A percentile compares a stretch with the other conserved stretches of the same genome.
phyloP scores from a whole-genome alignment of 305 asterid genomes.

The Fraxinus paxiana region DNA sequence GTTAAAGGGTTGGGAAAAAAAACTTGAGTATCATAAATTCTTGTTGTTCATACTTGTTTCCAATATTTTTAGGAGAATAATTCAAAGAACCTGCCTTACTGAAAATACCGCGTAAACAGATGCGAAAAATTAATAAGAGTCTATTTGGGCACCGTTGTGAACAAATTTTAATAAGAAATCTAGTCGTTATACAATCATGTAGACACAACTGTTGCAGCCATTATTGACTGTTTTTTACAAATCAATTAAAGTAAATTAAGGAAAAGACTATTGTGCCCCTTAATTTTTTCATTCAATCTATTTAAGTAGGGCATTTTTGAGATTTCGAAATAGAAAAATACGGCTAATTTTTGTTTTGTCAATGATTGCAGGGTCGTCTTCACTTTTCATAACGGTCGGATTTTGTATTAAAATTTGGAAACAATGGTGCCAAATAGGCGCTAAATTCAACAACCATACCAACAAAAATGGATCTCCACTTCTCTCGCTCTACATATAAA shows the following conservation, averaged over 20 bases:
- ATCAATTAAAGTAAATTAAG: not conserved
- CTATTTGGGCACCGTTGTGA: not conserved
- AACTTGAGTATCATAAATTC: not conserved
- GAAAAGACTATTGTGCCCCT: not conserved
- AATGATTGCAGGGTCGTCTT: too few species aligned
- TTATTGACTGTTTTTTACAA: not conserved
- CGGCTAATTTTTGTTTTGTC: not conserved
- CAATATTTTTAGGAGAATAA: not conserved
- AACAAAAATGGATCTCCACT: too few species aligned
- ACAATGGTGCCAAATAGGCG: too few species aligned
- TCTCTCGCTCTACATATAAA: too few species aligned
- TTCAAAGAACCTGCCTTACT: not conserved
- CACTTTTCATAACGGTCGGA: too few species aligned
- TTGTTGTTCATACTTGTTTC: not conserved
- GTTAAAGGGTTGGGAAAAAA: not conserved
- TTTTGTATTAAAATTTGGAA: too few species aligned
- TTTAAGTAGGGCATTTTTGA: not conserved
- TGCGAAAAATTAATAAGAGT: not conserved
- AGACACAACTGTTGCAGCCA: too few species aligned
- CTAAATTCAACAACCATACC: too few species aligned
- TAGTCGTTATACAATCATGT: too few species aligned
- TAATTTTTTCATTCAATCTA: not conserved
- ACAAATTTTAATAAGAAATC: too few species aligned
- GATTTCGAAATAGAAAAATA: not conserved
- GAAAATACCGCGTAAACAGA: not conserved